Evolutionary conservation across 23 red algal genomes (phyloP), one percentile per base, ranked within the genome.

Genomic region (Gracilaria domingensis): DNA sequence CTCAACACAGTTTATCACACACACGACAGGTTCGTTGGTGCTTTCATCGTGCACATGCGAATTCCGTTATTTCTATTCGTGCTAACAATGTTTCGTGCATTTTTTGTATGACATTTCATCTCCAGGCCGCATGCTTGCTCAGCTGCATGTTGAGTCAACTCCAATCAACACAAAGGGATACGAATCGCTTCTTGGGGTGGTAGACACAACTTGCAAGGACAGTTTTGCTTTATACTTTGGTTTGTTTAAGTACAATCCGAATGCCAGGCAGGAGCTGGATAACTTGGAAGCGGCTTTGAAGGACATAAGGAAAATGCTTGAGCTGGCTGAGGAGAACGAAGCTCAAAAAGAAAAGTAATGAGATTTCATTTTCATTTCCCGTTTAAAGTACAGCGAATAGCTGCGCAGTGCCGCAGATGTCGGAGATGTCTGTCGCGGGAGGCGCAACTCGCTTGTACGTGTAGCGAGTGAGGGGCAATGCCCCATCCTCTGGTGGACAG

Each of bases 91-190:
- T 77, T 16, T 9, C 42, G n/a, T 77, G 0, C 50, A 25, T 20
- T 7, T 50, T 29, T 12, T 77, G 4, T n/a, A n/a, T n/a, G n/a
- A n/a, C n/a, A n/a, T 25, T 77, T 50, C 20, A 78, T 61, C 25
- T 16, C 80, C 76, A 78, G 97, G 97, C 21, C 93, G 97, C 37
- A 93, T 96, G 84, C 71, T 99, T 65, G 89, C 84, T 11, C 88
- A 95, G 39, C 79, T 99, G 6, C 75, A 93, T 20, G 74, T 99
- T 12, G 58, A 60, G 39, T 66, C 75, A 65, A 99, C 97, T 48
- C 97, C 97, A 32, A 99, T 99, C 87, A 96, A 99, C 60, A 99
- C 97, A 24, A 93, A 83, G 42, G 97, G 97, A 17, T 99, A 91
- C 50, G 94, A 96, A 67, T 91, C 90, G 8, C 78, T 99, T 17